phyloP scores from a whole-genome alignment of 1,284 basidiomycete genomes.

The Ganoderma sinense region DNA sequence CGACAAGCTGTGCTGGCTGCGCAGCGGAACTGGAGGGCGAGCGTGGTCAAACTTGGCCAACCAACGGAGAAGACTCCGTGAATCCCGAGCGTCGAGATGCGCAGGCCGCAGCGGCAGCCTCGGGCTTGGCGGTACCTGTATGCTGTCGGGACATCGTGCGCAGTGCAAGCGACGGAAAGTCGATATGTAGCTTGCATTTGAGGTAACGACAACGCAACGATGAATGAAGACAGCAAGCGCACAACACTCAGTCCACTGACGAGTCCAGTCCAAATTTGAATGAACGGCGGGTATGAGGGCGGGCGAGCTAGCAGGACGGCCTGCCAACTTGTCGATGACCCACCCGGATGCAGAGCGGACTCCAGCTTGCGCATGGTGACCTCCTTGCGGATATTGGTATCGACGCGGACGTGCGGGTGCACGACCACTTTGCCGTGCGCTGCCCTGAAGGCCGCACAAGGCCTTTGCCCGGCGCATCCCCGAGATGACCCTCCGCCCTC shows the following conservation, averaged over 20 bases:
- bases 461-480: slow-evolving; percentile 16
- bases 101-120: background rate
- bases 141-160: slow-evolving; percentile 5
- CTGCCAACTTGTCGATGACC: background rate
- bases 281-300: slow-evolving; percentile 4
- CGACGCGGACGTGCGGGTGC: slow-evolving; percentile 13
- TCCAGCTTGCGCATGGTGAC: slow-evolving; percentile 13
- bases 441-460: background rate
- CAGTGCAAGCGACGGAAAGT: slow-evolving; percentile 8
- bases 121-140: background rate
- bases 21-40: background rate
- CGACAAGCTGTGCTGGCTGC: background rate
- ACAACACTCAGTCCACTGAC: slow-evolving; percentile 24
- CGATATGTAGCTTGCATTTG: slow-evolving; percentile 28
- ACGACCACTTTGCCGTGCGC: background rate
- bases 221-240: slow-evolving; percentile 24
- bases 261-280: slow-evolving; percentile 20
- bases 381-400: slow-evolving; percentile 21
- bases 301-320: slow-evolving; percentile 1
- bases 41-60: background rate
- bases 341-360: background rate
- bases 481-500: slow-evolving; percentile 7
- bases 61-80: background rate
- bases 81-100: background rate
- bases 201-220: slow-evolving; percentile 27